Evolutionary conservation across 169 alveolate genomes (phyloP), one percentile per base, ranked within the genome.

Genomic region (Neospora caninum): DNA sequence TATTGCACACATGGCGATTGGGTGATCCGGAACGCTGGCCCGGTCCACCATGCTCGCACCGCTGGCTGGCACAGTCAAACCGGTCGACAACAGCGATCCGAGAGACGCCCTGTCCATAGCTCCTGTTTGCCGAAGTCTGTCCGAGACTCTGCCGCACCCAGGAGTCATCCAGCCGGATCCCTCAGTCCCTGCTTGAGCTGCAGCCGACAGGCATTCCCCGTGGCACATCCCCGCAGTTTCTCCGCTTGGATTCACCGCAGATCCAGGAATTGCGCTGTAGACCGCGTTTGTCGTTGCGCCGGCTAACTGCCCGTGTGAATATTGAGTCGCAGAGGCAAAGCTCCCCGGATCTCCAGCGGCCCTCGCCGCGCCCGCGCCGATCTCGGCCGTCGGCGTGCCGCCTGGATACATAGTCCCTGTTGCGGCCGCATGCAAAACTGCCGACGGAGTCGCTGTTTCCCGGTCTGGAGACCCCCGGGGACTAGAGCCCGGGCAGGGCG

Each of bases 381-480:
- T 64, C 10, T 64, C 78, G 34, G 78, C 36, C 31, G 78, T 29
- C 34, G 78, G 34, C 36, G 78, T 27, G 34, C 78, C 34, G 78
- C 34, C 78, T 4, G 34, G 34, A 64, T 64, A 64, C 34, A 29
- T 25, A 4, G 78, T 25, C 4, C 36, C 34, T 29, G 78, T 10
- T 64, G 78, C 78, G 29, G 78, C 36, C 9, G 78, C 31, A 29
- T 64, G 78, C 78, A 64, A 29, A 20, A 64, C 78, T 25, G 87
- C 87, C 43, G 43, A 78, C 41, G 78, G 34, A 16, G 78, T 64
- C 78, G 78, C 78, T 78, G 41, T 34, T 29, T 78, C 87, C 87
- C 53, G 27, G 41, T 31, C 87, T 25, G 87, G 87, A 64, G 78
- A 64, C 31, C 29, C 78, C 34, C 78, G 78, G 36, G 78, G 78